Evolutionary conservation across 2,329 filamentous ascomycete species (phyloP).

Genomic region (Fusarium ramigenum): DNA sequence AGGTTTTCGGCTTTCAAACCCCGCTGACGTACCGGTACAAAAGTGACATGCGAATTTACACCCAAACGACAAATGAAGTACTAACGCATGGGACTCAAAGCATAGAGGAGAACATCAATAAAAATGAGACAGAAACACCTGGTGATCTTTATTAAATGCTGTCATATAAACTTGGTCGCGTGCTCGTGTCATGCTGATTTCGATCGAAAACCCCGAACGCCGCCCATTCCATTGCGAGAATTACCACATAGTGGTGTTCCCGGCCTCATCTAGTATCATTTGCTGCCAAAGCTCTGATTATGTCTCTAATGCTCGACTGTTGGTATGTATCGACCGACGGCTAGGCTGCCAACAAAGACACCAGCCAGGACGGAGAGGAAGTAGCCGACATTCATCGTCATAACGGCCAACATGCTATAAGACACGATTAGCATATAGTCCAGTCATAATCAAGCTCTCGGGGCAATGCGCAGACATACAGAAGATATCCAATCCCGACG

Average conservation of each 20-base stretch:
- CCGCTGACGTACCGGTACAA: constrained; percentile 50
- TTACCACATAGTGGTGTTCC: neutral
- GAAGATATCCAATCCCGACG: constrained; percentile 81
- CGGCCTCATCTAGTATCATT: neutral
- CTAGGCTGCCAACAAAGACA: constrained; percentile 86
- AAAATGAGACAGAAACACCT: neutral
- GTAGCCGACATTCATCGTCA: constrained; percentile 89
- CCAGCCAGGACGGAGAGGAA: constrained; percentile 82
- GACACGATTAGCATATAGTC: constrained; percentile 2
- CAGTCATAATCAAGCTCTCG: neutral
- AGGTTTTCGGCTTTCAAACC: constrained; percentile 52
- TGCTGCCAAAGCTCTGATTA: no score
- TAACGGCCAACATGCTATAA: constrained; percentile 88
- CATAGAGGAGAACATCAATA: neutral
- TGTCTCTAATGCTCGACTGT: constrained; percentile 56
- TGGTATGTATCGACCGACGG: constrained; percentile 74
- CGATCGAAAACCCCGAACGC: neutral
- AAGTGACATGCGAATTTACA: constrained; percentile 28
- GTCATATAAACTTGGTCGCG: neutral
- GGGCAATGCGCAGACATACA: constrained; percentile 67
- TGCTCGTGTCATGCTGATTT: neutral
- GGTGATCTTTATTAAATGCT: neutral
- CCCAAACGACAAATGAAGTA: neutral
- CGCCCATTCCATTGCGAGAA: neutral
- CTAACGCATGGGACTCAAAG: neutral